Base-by-base conservation (phyloP, 164 flowering plant genomes). In the Sextonia rubra region DNA sequence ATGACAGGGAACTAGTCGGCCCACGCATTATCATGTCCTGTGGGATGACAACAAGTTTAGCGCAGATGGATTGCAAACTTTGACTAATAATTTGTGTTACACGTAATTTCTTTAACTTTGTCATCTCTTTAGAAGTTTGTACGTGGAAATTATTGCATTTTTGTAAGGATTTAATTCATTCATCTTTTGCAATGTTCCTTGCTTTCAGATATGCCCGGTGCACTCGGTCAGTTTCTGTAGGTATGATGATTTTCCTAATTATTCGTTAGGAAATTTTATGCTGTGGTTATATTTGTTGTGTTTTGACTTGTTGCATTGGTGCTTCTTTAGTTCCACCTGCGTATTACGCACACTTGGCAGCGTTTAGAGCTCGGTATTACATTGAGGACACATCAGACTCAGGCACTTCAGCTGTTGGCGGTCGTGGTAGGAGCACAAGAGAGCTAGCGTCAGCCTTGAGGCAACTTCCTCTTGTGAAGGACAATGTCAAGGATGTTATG, bases 141-240 rank as follows among this genome's bases (percentile, higher is more conserved):
- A 22, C 6, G 12, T 24, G 7, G 12, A 60, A 61, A 7, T 61
- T 11, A 61, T 12, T 3, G 24, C 14, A 61, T 61, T 23, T 23
- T 25, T 7, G 27, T 61, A 25, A 25, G 61, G 61, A 6, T 23
- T 27, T 27, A 26, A 18, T 64, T 27, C 8, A 2, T 20, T 17
- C 7, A n/a, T 17, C 29, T 26, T 37, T 15, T 66, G 18, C 14
- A 64, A 12, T 64, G 0, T 66, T 44, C 7, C 26, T 14, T 66
- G 18, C 24, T 37, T 18, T 20, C 52, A 66, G 69, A 37, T 94
- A 88, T 84, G 97, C 91, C 0, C 82, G 97, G 74, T 94, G 99
- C 74, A 92, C 97, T 0, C 83, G 97, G 0, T 85, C 97, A 0
- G 97, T 94, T 0, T 94, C 99, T 2, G 76, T 94, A 15, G 98